Conservation (phyloP, 2,329 filamentous ascomycete species). For the Diaporthe humulicola region DNA sequence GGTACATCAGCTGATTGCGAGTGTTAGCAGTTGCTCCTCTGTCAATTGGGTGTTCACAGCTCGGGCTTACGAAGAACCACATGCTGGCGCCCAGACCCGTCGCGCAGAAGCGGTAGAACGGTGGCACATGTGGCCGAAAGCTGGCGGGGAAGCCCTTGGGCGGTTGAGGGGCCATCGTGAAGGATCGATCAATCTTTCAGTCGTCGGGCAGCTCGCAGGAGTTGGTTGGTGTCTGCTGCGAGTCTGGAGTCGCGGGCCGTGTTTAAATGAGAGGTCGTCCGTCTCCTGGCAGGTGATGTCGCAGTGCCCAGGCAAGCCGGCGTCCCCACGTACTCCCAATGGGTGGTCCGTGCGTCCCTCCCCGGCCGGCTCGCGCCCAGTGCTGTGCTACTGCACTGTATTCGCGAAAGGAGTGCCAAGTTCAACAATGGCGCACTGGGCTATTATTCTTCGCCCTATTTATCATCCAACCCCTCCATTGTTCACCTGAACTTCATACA, state of each 20-base stretch:
- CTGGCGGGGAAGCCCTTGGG: constrained; percentile 44
- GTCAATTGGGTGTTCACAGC: neutral
- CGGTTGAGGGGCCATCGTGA: constrained; percentile 51
- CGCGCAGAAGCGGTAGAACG: constrained; percentile 85
- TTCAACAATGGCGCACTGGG: constrained; percentile 4
- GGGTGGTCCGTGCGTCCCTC: neutral
- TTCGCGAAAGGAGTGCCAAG: neutral
- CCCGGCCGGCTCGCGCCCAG: constrained; percentile 2
- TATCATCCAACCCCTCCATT: neutral
- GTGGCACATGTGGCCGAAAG: constrained; percentile 61
- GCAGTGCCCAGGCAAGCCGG: constrained; percentile 4
- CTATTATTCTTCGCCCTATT: constrained; percentile 7
- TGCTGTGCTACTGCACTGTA: neutral
- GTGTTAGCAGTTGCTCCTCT: constrained; percentile 41
- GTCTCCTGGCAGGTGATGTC: constrained; percentile 2
- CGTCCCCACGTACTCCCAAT: neutral
- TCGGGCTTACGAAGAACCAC: constrained; percentile 94
- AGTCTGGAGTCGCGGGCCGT: neutral
- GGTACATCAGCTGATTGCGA: constrained; percentile 86
- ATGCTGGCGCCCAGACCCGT: constrained; percentile 93
- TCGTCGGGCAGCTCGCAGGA: neutral
- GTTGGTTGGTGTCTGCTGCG: neutral
- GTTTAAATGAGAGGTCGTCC: constrained; percentile 2
- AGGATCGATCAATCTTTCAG: neutral
- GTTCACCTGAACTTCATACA: neutral